phyloP scores from a whole-genome alignment of 2,329 filamentous ascomycete species.

The Volutella citrinella region DNA sequence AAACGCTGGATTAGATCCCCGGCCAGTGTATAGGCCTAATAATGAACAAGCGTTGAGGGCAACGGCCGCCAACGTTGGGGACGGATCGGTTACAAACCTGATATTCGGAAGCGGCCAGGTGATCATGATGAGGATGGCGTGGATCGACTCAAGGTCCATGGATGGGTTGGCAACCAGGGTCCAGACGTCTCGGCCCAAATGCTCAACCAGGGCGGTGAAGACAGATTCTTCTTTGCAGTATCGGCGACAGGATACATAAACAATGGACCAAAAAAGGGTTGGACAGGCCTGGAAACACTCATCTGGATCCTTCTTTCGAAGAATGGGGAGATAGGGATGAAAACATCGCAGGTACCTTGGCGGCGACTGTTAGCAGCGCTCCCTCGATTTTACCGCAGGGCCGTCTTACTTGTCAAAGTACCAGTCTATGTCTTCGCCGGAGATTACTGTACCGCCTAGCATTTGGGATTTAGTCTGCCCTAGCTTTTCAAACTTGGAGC shows the following conservation, averaged over 20 bases:
- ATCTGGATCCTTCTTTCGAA: conserved; percentile 49
- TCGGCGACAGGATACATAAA: conserved; percentile 48
- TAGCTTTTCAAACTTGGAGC: conserved; percentile 15
- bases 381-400: no score
- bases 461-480: conserved; percentile 39
- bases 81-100: conserved; percentile 50
- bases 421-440: conserved; percentile 52
- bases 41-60: conserved; percentile 47
- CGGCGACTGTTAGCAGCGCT: no score
- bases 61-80: conserved; percentile 43
- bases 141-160: conserved; percentile 46
- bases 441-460: conserved; percentile 45
- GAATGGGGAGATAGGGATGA: conserved; percentile 51
- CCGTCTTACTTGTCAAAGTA: conserved; percentile 53
- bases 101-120: conserved; percentile 51
- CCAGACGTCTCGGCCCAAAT: conserved; percentile 45
- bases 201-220: conserved; percentile 44
- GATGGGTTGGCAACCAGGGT: conserved; percentile 40
- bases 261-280: conserved; percentile 54
- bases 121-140: conserved; percentile 49
- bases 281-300: conserved; percentile 45
- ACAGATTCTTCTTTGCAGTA: conserved; percentile 43
- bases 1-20: conserved; percentile 48
- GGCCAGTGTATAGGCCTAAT: conserved; percentile 51
- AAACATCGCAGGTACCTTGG: conserved; percentile 49